Evolutionary conservation across 805 yeast species (phyloP).

Genomic region (Candida sphagnicola): DNA sequence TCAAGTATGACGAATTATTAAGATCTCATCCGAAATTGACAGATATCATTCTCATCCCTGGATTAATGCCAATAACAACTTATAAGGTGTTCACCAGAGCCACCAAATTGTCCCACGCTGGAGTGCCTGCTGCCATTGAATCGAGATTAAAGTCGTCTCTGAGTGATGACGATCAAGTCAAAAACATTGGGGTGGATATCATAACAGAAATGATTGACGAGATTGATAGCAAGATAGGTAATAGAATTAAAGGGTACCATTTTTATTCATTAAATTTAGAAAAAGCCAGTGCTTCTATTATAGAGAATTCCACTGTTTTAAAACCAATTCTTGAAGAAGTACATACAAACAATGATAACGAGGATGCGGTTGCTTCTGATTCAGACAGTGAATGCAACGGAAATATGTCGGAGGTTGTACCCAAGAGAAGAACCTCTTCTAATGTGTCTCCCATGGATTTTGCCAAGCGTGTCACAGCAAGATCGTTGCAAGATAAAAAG

Average conservation of each 20-base stretch:
- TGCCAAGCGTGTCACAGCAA: conserved; percentile 20
- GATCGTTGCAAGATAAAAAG: conserved; percentile 37
- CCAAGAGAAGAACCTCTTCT: conserved; percentile 33
- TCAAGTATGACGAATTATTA: conserved; percentile 56
- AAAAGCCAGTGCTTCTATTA: conserved; percentile 82
- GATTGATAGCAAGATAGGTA: conserved; percentile 49
- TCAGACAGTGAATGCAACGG: conserved; percentile 24
- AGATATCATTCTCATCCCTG: conserved; percentile 69
- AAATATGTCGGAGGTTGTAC: conserved; percentile 22
- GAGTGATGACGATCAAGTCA: conserved; percentile 72
- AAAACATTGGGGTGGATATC: conserved; percentile 75
- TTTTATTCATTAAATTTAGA: conserved; percentile 91
- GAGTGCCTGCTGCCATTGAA: conserved; percentile 59
- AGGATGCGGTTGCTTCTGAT: conserved; percentile 39
- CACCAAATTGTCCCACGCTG: conserved; percentile 82
- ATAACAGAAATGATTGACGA: conserved; percentile 59
- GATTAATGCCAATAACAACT: conserved; percentile 88
- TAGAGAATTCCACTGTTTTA: conserved; percentile 57
- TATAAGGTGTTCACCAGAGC: conserved; percentile 81
- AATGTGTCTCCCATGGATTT: conserved; percentile 39
- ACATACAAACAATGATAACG: conserved; percentile 21
- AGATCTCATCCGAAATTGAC: conserved; percentile 38
- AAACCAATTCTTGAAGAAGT: conserved; percentile 38
- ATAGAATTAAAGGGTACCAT: conserved; percentile 77
- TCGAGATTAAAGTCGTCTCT: conserved; percentile 53